These are phyloP conservation scores for Collybia sp. DNA, from an alignment of 768 basidiomycete species.

Conservation along the genomic window DNA sequence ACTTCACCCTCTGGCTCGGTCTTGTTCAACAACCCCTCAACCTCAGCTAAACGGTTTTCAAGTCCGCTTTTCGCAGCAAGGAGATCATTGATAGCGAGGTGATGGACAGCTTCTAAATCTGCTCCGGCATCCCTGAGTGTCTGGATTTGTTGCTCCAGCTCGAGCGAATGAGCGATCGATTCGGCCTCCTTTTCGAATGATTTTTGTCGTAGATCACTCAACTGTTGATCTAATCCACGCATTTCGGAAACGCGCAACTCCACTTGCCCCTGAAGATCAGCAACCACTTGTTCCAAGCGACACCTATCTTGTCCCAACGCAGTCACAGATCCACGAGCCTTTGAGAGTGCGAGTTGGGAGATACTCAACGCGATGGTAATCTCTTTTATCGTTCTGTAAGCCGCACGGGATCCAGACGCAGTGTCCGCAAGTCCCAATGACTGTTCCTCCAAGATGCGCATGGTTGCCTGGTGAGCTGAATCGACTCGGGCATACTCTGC, in stretches of 20 bases:
- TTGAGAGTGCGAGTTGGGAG: constrained; percentile 9
- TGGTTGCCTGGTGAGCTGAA: constrained; percentile 5
- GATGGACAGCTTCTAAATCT: constrained; percentile 15
- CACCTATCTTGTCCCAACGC: neutral
- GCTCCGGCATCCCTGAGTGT: constrained; percentile 13
- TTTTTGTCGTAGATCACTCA: constrained; percentile 10
- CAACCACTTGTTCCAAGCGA: neutral
- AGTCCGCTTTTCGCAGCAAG: constrained; percentile 21
- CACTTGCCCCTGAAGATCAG: neutral
- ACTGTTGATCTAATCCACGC: constrained; percentile 1
- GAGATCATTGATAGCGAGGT: constrained; percentile 21
- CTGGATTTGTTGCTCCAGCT: constrained; percentile 17
- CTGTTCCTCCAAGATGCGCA: constrained; percentile 5
- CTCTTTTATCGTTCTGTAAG: constrained; percentile 11
- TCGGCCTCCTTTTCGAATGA: constrained; percentile 8
- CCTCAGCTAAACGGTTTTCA: constrained; percentile 18
- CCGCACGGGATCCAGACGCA: neutral
- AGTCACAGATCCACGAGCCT: constrained; percentile 1
- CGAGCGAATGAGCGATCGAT: constrained; percentile 10
- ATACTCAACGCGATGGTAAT: constrained; percentile 19
- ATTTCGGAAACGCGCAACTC: neutral
- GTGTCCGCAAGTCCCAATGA: neutral
- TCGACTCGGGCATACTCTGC: constrained; percentile 6
- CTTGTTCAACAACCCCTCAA: constrained; percentile 14
- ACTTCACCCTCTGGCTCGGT: constrained; percentile 21